phyloP scores from a whole-genome alignment of 768 basidiomycete species.

The Postia placenta region DNA sequence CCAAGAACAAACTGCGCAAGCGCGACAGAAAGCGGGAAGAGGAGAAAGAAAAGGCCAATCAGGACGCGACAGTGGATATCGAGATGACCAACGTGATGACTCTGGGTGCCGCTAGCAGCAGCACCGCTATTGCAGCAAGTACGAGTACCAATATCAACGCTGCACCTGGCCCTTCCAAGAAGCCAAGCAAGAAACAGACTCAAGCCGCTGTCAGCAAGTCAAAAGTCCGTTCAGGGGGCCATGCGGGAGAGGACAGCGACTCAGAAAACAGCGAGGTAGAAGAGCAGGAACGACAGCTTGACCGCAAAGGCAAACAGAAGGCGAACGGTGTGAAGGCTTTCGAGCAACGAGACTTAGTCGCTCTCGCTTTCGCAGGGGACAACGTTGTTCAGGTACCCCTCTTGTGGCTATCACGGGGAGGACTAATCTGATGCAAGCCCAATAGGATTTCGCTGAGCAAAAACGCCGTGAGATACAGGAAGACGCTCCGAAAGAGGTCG shows the following conservation, averaged over 20 bases:
- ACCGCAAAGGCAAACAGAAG: conserved; percentile 37
- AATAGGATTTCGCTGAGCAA: conserved; percentile 77
- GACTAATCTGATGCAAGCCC: conserved; percentile 6
- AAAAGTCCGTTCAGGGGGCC: conserved; percentile 6
- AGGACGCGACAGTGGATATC: conserved; percentile 81
- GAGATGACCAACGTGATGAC: conserved; percentile 47
- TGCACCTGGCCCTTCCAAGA: conserved; percentile 11
- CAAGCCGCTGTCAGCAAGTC: not conserved
- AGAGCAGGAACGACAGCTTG: conserved; percentile 50
- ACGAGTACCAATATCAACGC: conserved; percentile 1
- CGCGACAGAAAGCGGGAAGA: conserved; percentile 47
- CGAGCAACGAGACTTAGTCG: conserved; percentile 88
- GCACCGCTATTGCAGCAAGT: conserved; percentile 1
- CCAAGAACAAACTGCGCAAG: conserved; percentile 73
- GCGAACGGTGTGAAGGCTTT: conserved; percentile 54
- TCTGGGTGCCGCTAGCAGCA: conserved; percentile 7
- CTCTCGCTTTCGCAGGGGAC: conserved; percentile 94
- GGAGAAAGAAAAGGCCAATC: conserved; percentile 51
- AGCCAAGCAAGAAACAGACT: not conserved
- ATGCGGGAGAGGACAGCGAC: conserved; percentile 32
- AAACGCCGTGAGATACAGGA: conserved; percentile 79
- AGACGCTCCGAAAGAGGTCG: conserved; percentile 84
- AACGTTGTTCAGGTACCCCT: conserved; percentile 77
- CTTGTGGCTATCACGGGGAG: not conserved
- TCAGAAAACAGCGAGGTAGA: conserved; percentile 67